Evolutionary conservation across 495 filamentous ascomycete genomes (phyloP).

Genomic region (Venustampulla echinocandica): DNA sequence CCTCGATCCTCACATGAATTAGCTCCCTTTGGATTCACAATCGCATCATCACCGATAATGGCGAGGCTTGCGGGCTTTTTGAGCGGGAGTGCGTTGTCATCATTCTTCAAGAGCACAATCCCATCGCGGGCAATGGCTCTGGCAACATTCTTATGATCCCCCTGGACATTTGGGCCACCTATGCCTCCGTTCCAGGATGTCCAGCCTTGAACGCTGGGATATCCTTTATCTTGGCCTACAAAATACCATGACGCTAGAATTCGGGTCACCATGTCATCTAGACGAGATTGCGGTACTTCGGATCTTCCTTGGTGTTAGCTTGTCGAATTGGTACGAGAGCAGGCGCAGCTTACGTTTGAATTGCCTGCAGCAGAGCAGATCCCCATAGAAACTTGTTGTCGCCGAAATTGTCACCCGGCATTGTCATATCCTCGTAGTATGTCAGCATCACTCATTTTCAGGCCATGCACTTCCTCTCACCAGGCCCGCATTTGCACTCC

Average conservation of each 20-base stretch:
- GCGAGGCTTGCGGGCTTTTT: slow-evolving; percentile 64
- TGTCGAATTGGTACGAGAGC: too few species aligned
- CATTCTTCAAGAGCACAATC: slow-evolving; percentile 86
- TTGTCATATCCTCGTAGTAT: slow-evolving; percentile 50
- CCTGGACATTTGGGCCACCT: slow-evolving; percentile 71
- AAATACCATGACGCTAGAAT: slow-evolving; percentile 91
- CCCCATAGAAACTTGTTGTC: slow-evolving; percentile 64
- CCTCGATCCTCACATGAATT: slow-evolving; percentile 77
- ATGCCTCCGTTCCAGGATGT: slow-evolving; percentile 73
- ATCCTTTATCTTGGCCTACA: slow-evolving; percentile 44
- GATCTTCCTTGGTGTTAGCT: too few species aligned
- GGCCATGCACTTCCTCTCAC: too few species aligned
- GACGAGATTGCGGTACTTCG: slow-evolving; percentile 56
- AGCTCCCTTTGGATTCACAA: slow-evolving; percentile 63
- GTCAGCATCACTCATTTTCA: too few species aligned
- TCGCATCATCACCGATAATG: slow-evolving; percentile 78
- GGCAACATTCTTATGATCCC: slow-evolving; percentile 62
- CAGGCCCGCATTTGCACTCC: slow-evolving; percentile 37
- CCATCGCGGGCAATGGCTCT: slow-evolving; percentile 65
- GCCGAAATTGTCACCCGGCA: slow-evolving; percentile 46
- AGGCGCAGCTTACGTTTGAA: too few species aligned
- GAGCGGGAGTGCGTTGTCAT: slow-evolving; percentile 62
- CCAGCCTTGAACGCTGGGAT: slow-evolving; percentile 63
- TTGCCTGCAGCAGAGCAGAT: too few species aligned
- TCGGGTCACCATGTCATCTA: slow-evolving; percentile 84